These are phyloP conservation scores for Gomphus bonarii DNA, from an alignment of 1,284 basidiomycete genomes.

Conservation along the genomic window DNA sequence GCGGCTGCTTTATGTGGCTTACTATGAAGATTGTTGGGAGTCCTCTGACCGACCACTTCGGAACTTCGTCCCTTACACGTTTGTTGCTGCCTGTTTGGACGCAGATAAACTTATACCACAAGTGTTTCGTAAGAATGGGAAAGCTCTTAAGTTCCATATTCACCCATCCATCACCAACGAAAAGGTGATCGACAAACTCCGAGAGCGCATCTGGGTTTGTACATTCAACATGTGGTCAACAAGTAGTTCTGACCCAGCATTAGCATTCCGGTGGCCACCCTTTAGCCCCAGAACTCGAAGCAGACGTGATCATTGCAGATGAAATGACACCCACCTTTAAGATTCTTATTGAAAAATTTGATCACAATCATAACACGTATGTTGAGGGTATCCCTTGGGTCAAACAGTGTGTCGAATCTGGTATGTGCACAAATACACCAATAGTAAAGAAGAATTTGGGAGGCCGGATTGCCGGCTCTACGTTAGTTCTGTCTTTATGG, in stretches of 20 bases:
- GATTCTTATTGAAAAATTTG: conserved; percentile 57
- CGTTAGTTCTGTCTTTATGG: conserved; percentile 34
- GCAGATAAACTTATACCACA: conserved; percentile 58
- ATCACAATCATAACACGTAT: conserved; percentile 54
- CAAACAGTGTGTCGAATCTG: conserved; percentile 64
- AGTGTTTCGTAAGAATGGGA: conserved; percentile 48
- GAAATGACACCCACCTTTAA: conserved; percentile 62
- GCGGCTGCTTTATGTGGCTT: not conserved
- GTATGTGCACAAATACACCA: conserved; percentile 52
- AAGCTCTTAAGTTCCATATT: conserved; percentile 56
- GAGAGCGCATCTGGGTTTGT: conserved; percentile 53
- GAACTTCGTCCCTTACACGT: conserved; percentile 68
- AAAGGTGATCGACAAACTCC: conserved; percentile 52
- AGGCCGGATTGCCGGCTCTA: conserved; percentile 67
- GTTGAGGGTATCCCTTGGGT: conserved; percentile 74
- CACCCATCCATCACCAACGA: conserved; percentile 67
- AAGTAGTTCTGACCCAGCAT: not conserved
- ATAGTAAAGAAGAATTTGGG: conserved; percentile 73
- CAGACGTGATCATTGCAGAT: conserved; percentile 66
- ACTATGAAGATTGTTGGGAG: conserved; percentile 48
- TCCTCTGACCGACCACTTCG: conserved; percentile 56
- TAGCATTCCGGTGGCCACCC: conserved; percentile 74
- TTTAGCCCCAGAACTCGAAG: conserved; percentile 49
- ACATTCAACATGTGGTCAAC: not conserved
- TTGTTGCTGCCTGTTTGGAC: conserved; percentile 69